Conservation (phyloP, 306 rosid genomes). For the Quercus cerris region DNA sequence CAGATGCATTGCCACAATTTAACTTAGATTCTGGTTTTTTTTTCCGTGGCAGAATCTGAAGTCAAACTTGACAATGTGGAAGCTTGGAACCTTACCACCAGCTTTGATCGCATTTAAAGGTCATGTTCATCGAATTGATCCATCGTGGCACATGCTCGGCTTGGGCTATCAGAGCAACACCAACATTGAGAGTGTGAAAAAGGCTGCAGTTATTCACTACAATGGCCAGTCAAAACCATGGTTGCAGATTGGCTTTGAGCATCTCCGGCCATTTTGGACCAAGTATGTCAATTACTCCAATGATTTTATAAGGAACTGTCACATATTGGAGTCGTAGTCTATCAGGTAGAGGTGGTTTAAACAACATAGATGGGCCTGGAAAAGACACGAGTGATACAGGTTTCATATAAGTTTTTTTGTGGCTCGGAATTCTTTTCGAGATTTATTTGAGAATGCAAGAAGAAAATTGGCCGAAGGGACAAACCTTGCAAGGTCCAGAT, state of each 20-base stretch:
- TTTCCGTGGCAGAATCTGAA: constrained; percentile 65
- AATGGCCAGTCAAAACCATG: constrained; percentile 99
- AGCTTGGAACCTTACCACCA: constrained; percentile 96
- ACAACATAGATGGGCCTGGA: constrained; percentile 23
- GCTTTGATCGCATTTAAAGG: constrained; percentile 95
- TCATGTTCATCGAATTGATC: constrained; percentile 82
- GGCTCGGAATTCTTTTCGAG: constrained; percentile 42
- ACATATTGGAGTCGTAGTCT: constrained; percentile 84
- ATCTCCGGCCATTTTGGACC: constrained; percentile 95
- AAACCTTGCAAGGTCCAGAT: constrained; percentile 36
- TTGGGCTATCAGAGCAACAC: constrained; percentile 95
- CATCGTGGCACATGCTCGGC: constrained; percentile 96
- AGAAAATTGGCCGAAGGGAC: constrained; percentile 47
- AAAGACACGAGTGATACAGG: constrained; percentile 30
- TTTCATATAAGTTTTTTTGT: constrained; percentile 51
- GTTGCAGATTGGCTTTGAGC: constrained; percentile 94
- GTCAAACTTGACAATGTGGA: constrained; percentile 92
- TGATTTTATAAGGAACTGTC: constrained; percentile 89
- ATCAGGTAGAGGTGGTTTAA: constrained; percentile 33
- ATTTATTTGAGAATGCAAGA: constrained; percentile 41
- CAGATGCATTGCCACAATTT: background rate
- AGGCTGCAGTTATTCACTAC: constrained; percentile 95
- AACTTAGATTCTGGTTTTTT: background rate
- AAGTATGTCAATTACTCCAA: constrained; percentile 86
- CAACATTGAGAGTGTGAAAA: constrained; percentile 50